Conservation (phyloP, 345 rosid genomes). For the Iberis pinnata region DNA sequence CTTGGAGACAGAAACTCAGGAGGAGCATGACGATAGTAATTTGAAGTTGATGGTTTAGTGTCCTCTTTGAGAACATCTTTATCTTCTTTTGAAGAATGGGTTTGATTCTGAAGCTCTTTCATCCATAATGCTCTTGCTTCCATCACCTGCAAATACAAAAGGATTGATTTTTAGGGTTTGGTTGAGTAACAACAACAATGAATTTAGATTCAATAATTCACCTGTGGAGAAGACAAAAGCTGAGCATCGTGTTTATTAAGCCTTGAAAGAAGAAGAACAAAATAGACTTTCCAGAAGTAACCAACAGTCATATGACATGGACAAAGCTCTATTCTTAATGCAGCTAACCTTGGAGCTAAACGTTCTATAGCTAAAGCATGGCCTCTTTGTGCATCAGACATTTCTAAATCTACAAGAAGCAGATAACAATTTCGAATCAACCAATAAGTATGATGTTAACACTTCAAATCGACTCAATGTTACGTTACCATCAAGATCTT, state of each 20-base stretch:
- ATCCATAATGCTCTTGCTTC: constrained; percentile 76
- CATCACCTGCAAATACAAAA: constrained; percentile 45
- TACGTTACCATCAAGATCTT: constrained; percentile 61
- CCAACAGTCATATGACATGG: constrained; percentile 82
- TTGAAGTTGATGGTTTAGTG: constrained; percentile 35
- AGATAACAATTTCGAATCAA: neutral
- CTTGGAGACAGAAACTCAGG: constrained; percentile 37
- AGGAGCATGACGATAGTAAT: constrained; percentile 28
- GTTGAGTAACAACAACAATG: neutral
- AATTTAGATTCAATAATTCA: constrained; percentile 19
- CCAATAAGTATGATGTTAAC: neutral
- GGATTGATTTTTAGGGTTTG: neutral
- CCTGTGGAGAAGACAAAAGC: constrained; percentile 74
- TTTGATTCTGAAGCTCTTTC: constrained; percentile 41
- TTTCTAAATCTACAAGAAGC: constrained; percentile 51
- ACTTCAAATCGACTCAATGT: neutral
- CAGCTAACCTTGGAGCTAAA: constrained; percentile 72
- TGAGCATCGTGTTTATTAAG: constrained; percentile 67
- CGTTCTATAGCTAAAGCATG: constrained; percentile 86
- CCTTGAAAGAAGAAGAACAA: constrained; percentile 79
- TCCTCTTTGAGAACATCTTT: constrained; percentile 31
- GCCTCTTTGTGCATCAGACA: constrained; percentile 90
- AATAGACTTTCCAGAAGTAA: constrained; percentile 96
- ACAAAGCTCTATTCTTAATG: constrained; percentile 79
- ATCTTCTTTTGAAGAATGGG: constrained; percentile 23